These are phyloP conservation scores for Sutorius eximius DNA, from an alignment of 1,284 basidiomycete species.

Conservation along the genomic window DNA sequence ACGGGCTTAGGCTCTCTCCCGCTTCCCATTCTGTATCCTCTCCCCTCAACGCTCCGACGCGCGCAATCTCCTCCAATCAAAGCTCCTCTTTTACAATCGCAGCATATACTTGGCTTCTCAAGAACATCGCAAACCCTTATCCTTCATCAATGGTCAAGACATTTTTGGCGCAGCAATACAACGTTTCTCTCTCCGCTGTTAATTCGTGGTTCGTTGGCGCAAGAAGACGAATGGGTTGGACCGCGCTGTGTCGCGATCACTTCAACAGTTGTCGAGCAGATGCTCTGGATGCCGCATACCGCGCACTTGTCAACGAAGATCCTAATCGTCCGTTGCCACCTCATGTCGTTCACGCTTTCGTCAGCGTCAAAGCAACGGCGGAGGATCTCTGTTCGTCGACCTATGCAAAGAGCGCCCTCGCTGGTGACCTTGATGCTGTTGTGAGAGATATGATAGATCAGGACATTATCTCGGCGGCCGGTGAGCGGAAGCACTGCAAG, in stretches of 20 bases:
- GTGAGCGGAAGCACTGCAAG: neutral
- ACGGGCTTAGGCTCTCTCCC: too few relatives aligned
- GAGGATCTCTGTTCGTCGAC: slow-evolving; percentile 30
- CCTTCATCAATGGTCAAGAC: slow-evolving; percentile 36
- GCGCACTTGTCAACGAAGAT: slow-evolving; percentile 36
- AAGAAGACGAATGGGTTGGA: slow-evolving; percentile 53
- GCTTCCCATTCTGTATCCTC: too few relatives aligned
- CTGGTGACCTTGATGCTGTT: neutral
- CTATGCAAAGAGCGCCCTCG: rapidly evolving
- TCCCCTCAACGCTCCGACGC: too few relatives aligned
- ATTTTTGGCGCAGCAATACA: slow-evolving; percentile 27
- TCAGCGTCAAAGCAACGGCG: slow-evolving; percentile 32
- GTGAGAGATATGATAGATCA: neutral
- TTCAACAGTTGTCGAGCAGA: slow-evolving; percentile 40
- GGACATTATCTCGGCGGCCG: too few relatives aligned
- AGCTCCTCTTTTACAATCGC: too few relatives aligned
- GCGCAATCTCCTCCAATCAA: too few relatives aligned
- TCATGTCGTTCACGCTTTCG: slow-evolving; percentile 31
- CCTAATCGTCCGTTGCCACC: slow-evolving; percentile 18
- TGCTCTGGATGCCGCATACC: slow-evolving; percentile 40
- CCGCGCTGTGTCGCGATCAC: slow-evolving; percentile 34
- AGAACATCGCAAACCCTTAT: slow-evolving; percentile 51
- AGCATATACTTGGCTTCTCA: too few relatives aligned
- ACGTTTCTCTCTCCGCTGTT: slow-evolving; percentile 35
- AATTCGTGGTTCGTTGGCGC: slow-evolving; percentile 48